These are phyloP conservation scores for Aspergillus terreus DNA, from an alignment of 2,329 filamentous ascomycete genomes.

Conservation along the genomic window DNA sequence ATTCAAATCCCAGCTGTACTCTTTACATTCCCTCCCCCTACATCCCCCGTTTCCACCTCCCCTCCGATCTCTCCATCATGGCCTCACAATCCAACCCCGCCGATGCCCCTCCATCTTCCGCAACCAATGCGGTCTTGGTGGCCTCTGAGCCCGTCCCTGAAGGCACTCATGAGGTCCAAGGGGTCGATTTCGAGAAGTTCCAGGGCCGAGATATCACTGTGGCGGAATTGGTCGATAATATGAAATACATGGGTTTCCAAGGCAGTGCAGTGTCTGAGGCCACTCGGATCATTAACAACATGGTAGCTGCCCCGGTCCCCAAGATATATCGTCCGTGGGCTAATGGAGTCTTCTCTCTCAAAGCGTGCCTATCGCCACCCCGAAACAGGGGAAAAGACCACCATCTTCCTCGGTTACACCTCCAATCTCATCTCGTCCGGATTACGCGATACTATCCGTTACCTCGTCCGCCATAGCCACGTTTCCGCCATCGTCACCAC, in stretches of 20 bases:
- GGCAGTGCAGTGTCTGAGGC: slow-evolving; percentile 79
- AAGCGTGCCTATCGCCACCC: slow-evolving; percentile 77
- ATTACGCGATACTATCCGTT: slow-evolving; percentile 84
- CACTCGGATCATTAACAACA: slow-evolving; percentile 87
- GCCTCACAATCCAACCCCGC: slow-evolving; percentile 16
- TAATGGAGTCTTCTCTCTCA: slow-evolving; percentile 16
- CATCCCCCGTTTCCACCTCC: background rate
- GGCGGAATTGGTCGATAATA: slow-evolving; percentile 75
- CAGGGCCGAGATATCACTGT: slow-evolving; percentile 72
- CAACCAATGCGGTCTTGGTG: slow-evolving; percentile 77
- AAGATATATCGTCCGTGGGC: background rate
- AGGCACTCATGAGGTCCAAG: slow-evolving; percentile 75
- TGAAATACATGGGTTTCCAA: slow-evolving; percentile 84
- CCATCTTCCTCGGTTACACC: slow-evolving; percentile 96
- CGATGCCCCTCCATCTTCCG: slow-evolving; percentile 51
- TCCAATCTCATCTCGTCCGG: slow-evolving; percentile 97
- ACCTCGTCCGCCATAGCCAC: slow-evolving; percentile 87
- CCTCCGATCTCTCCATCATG: background rate
- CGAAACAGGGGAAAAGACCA: slow-evolving; percentile 74
- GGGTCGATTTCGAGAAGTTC: slow-evolving; percentile 85
- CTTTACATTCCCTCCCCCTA: too few relatives aligned
- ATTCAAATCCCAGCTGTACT: background rate
- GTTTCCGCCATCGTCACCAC: slow-evolving; percentile 93
- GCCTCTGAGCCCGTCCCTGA: slow-evolving; percentile 77
- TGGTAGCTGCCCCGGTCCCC: slow-evolving; percentile 56